A percentile compares a stretch with the other conserved stretches of the same genome.
These are phyloP conservation scores for Rhizophora apiculata DNA, from an alignment of 345 rosid genomes.

Conservation along the genomic window DNA sequence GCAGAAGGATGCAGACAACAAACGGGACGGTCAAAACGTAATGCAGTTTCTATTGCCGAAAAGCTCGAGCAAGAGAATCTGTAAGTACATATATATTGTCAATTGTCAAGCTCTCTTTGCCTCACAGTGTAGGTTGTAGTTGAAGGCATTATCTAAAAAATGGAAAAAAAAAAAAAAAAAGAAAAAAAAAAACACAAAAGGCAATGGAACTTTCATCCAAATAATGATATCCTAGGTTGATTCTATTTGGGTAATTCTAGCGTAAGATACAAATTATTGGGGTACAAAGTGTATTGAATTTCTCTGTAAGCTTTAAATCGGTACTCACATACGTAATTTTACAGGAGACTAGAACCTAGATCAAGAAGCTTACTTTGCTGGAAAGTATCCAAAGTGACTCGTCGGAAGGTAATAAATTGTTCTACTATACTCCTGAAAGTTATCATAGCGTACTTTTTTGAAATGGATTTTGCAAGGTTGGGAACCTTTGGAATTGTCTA, in stretches of 20 bases:
- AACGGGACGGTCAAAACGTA: slow-evolving; percentile 73
- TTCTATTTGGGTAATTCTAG: background rate
- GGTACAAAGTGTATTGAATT: background rate
- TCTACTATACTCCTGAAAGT: background rate
- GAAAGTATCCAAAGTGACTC: slow-evolving; percentile 63
- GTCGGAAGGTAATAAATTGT: slow-evolving; percentile 57
- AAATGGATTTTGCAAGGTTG: background rate
- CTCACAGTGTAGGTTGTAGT: background rate
- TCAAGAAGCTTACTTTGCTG: slow-evolving; percentile 89
- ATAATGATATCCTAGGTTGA: background rate
- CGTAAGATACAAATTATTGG: background rate
- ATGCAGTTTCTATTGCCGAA: slow-evolving; percentile 86
- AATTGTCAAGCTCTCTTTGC: background rate
- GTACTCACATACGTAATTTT: slow-evolving; percentile 15
- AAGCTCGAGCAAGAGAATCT: slow-evolving; percentile 94
- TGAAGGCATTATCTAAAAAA: background rate
- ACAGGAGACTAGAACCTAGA: slow-evolving; percentile 86
- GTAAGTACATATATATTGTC: slow-evolving; percentile 41
- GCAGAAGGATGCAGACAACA: slow-evolving; percentile 74
- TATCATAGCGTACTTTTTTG: background rate
- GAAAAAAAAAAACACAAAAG: background rate
- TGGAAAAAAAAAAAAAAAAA: too few relatives aligned
- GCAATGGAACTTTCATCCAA: background rate
- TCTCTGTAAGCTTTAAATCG: background rate
- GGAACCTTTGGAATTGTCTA: background rate